Evolutionary conservation across 306 rosid genomes (phyloP), one percentile per base, ranked within the genome.

Genomic region (Cicer yamashitae): DNA sequence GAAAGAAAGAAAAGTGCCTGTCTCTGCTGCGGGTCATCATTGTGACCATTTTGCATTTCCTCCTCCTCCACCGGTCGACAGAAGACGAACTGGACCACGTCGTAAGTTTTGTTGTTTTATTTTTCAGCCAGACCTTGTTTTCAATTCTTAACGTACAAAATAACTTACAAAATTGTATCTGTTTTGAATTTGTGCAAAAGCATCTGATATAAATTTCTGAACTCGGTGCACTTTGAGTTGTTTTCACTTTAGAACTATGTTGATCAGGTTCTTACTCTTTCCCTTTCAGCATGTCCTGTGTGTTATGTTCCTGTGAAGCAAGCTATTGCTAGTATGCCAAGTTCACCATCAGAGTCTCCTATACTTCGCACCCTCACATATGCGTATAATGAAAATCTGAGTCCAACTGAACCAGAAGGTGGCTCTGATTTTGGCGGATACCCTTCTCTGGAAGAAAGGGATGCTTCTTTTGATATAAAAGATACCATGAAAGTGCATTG

Each of bases 381-480:
- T 84, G 88, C 82, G 34, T 89, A 81, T 53, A 89, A 91, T 40
- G 89, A 86, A 69, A 89, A 85, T 84, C 89, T 91, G 61, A 71
- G 56, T 70, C 63, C 82, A 82, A 76, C 60, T 72, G 97, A 91
- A 70, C 84, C 86, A 12, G 89, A 84, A 40, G 81, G 93, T 14
- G 97, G 98, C 78, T 91, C 98, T 71, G 96, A 86, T 81, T 94
- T 94, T 87, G 96, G 98, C 71, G 98, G 98, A 56, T 91, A 86
- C 81, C 96, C 96, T 76, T 82, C 97, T 68, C 56, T 90, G 61
- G 81, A 81, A 75, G 96, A 90, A 83, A 89, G 98, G 82, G 86
- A 85, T 78, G 96, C 90, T 64, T 88, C 94, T 66, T 94, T 86
- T 90, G 89, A 90, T 81, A 81, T 94, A 81, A 89, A 87, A 82